These are phyloP conservation scores for Musa schizocarpa DNA, from an alignment of 176 grass and related monocot species.

Conservation along the genomic window DNA sequence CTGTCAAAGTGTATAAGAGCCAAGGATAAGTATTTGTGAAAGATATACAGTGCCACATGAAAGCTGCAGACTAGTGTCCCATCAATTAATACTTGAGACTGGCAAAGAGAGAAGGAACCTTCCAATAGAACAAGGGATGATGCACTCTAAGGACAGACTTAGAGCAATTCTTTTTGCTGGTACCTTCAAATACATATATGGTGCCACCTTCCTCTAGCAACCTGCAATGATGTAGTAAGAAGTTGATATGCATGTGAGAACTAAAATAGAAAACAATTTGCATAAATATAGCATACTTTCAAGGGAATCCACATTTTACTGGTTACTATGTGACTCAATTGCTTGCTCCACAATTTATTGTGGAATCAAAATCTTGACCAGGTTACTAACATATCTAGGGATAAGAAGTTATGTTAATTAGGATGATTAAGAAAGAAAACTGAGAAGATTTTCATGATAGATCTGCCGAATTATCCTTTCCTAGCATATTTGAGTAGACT, in stretches of 20 bases:
- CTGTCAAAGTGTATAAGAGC: slow-evolving; percentile 31
- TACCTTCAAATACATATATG: slow-evolving; percentile 53
- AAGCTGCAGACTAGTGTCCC: background rate
- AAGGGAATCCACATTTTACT: no score
- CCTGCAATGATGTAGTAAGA: slow-evolving; percentile 19
- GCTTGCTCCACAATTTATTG: no score
- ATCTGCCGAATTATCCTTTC: no score
- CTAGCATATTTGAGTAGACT: no score
- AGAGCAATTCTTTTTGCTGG: slow-evolving; percentile 23
- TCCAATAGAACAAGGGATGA: slow-evolving; percentile 81
- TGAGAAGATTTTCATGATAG: no score
- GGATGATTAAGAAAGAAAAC: no score
- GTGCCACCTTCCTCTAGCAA: slow-evolving; percentile 77
- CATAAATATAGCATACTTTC: no score
- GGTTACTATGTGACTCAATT: no score
- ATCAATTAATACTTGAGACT: background rate
- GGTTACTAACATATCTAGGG: no score
- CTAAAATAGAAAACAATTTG: background rate
- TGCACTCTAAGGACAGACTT: slow-evolving; percentile 59
- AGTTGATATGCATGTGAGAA: background rate
- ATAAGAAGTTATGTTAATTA: no score
- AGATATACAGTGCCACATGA: no score
- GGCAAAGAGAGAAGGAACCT: slow-evolving; percentile 29
- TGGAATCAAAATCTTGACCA: no score
- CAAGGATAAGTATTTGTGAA: background rate